Conservation (phyloP, 1,139 yeast species). For the Zhuliangozyma parablackwelliae region DNA sequence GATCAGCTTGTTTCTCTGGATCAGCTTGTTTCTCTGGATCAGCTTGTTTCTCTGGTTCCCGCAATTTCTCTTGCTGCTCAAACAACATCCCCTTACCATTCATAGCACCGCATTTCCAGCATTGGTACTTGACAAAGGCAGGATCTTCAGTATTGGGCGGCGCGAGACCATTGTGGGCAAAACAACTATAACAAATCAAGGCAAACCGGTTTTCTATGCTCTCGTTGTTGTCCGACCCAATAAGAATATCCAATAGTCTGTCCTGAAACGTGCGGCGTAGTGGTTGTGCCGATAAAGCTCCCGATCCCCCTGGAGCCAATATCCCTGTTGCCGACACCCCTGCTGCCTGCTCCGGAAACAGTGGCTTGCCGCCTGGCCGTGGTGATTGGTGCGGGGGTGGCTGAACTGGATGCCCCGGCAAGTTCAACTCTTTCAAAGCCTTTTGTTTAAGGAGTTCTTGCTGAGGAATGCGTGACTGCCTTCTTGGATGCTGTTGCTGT, state of each 20-base stretch:
- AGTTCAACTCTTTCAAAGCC: slow-evolving; percentile 10
- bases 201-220: slow-evolving; percentile 66
- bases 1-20: background rate
- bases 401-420: background rate
- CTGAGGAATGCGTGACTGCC: background rate
- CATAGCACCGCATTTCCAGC: slow-evolving; percentile 67
- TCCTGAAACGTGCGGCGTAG: slow-evolving; percentile 32
- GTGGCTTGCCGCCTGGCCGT: background rate
- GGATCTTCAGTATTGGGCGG: slow-evolving; percentile 64
- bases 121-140: slow-evolving; percentile 51
- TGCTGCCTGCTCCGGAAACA: background rate
- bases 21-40: no score
- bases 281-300: background rate
- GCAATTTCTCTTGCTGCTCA: slow-evolving; percentile 2
- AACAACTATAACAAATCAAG: slow-evolving; percentile 63
- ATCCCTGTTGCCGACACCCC: slow-evolving; percentile 1
- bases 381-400: no score
- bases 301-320: background rate
- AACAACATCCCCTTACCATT: slow-evolving; percentile 37
- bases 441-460: slow-evolving; percentile 4
- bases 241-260: slow-evolving; percentile 46
- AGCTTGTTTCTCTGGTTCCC: background rate
- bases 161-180: slow-evolving; percentile 75
- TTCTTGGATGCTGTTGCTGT: background rate
- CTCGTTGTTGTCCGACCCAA: slow-evolving; percentile 70